Base-by-base conservation (phyloP, 768 basidiomycete genomes). In the Xerocomus spinulosus region DNA sequence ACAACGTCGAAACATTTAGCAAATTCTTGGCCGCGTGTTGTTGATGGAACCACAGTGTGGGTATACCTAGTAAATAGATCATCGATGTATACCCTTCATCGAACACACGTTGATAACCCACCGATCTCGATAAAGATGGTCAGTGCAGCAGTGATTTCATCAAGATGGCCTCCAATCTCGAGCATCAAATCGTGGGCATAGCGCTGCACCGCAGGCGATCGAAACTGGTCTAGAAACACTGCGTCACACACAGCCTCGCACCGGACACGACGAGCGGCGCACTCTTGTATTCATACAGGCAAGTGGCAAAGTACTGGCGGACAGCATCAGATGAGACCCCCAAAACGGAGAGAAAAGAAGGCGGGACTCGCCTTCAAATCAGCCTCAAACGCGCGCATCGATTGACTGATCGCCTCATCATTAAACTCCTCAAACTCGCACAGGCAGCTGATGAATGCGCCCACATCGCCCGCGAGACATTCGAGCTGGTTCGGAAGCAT, bases 381-480 rank as follows among this genome's bases (percentile, higher is more conserved):
- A 0, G 69, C 69, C 42, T 78, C 73, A 8, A 80, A 73, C 3
- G 68, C 57, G 21, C 70, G 50, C 57, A 79, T 73, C 2, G 75
- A 74, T 20, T 71, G 64, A 52, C 73, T 76, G 15, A 79, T 68
- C 1, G 71, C 71, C 33, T 79, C 75, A 18, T 80, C 75, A 6
- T 68, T 73, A 17, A 77, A 80, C 50, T 79, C 79, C 4, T 78
- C 76, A 35, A 80, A 80, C 42, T 80, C 78, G 37, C 74, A 75
- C 46, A 79, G 55, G 48, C 71, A 75, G 18, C 68, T 68, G 9
- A 80, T 59, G 48, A 79, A 79, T 0, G 72, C 70, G 7, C 60
- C 69, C 7, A 80, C 69, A 42, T 80, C 78, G 21, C 58, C 54
- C 3, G 78, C 74, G 14, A 80, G 70, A 21, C 61, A 53, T 50